phyloP scores from a whole-genome alignment of 2,329 filamentous ascomycete species.

The Calycina herbarum region DNA sequence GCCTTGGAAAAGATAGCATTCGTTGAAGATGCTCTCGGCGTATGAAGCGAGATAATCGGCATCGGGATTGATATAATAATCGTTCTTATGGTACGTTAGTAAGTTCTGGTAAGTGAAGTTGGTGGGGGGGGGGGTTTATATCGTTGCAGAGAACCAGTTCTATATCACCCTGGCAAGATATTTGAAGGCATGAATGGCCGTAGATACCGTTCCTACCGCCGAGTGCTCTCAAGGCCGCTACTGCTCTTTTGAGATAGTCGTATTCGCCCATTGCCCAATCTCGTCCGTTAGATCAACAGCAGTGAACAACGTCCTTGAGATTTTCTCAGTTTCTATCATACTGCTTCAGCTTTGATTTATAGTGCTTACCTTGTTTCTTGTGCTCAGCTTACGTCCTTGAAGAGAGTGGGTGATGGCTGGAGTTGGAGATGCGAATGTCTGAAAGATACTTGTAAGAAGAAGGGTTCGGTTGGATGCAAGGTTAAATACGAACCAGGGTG shows the following conservation, averaged over 20 bases:
- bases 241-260: not conserved
- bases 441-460: not conserved
- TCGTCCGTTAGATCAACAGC: not conserved
- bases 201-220: not conserved
- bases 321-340: not conserved
- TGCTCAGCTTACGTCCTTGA: not conserved
- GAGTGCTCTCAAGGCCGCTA: not conserved
- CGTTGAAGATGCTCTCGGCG: not conserved
- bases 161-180: not conserved
- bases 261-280: not conserved
- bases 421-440: not conserved
- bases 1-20: not conserved
- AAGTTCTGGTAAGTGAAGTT: not conserved
- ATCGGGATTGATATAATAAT: not conserved
- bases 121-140: not conserved
- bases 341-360: not conserved
- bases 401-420: not conserved
- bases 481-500: not conserved
- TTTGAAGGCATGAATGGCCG: not conserved
- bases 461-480: not conserved
- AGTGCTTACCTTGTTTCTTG: not conserved
- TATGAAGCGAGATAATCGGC: not conserved
- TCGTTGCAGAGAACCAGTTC: not conserved
- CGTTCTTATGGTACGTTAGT: not conserved
- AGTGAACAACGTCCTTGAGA: not conserved